Percentiles rank a stretch among this genome's conserved stretches.
phyloP scores from a whole-genome alignment of 2,329 filamentous ascomycete genomes.

The Pestalotiopsis sp. region DNA sequence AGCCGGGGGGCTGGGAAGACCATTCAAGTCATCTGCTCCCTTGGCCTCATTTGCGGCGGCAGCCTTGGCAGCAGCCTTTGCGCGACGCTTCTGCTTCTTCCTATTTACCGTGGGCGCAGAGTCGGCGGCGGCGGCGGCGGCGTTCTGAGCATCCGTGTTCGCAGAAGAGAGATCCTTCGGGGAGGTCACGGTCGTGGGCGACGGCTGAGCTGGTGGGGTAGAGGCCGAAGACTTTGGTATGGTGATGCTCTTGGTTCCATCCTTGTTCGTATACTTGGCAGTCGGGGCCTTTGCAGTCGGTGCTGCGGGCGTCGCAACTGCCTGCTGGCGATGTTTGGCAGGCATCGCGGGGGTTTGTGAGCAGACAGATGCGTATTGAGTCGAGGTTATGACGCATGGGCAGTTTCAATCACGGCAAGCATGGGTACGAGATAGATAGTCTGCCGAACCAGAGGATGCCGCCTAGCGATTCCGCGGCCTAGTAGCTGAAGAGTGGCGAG shows the following conservation, averaged over 20 bases:
- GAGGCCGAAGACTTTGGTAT: slow-evolving; percentile 58
- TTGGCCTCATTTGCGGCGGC: slow-evolving; percentile 44
- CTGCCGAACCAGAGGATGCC: neutral
- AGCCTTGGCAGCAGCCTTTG: slow-evolving; percentile 78
- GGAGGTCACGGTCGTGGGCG: slow-evolving; percentile 48
- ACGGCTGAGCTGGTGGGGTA: slow-evolving; percentile 56
- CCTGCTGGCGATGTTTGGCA: slow-evolving; percentile 55
- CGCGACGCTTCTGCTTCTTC: slow-evolving; percentile 93
- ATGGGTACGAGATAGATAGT: neutral
- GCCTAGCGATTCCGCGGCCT: neutral
- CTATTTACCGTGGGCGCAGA: slow-evolving; percentile 69
- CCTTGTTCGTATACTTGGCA: slow-evolving; percentile 68
- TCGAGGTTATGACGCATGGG: slow-evolving; percentile 7
- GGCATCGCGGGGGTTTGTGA: slow-evolving; percentile 43
- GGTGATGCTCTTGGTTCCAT: slow-evolving; percentile 71
- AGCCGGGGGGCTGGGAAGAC: slow-evolving; percentile 39
- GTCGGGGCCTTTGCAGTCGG: slow-evolving; percentile 51
- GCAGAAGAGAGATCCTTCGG: slow-evolving; percentile 37
- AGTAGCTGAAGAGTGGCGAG: neutral
- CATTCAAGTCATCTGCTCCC: slow-evolving; percentile 38
- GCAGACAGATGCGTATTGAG: neutral
- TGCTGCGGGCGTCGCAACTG: slow-evolving; percentile 52
- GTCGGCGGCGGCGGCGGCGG: slow-evolving; percentile 30
- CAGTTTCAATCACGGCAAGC: neutral
- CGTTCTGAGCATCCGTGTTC: slow-evolving; percentile 31